Base-by-base conservation (phyloP, 768 basidiomycete genomes). In the Termitomyces sp. region DNA sequence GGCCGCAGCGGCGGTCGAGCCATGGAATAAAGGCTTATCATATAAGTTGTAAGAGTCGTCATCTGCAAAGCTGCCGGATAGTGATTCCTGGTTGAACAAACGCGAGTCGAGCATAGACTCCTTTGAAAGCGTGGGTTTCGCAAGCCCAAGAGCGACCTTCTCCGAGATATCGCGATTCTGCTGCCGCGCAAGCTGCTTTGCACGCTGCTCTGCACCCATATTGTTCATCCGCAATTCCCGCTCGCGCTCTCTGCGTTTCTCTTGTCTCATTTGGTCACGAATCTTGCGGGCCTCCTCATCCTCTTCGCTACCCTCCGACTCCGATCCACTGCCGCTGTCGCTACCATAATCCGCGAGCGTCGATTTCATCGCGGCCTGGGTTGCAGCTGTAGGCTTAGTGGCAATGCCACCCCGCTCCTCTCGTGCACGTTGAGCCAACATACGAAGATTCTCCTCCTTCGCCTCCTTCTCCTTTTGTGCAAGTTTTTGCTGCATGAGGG, bases 151-250 rank as follows among this genome's bases (percentile, higher is more conserved):
- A 4, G 97, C 97, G 52, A 99, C 87, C 79, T 99, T 98, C 74
- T 99, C 97, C 2, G 97, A 99, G 47, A 99, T 98, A 71, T 98
- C 97, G 66, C 97, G 92, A 69, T 98, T 96, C 73, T 97, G 94
- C 63, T 98, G 93, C 54, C 91, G 85, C 21, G 96, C 94, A 58
- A 98, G 77, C 81, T 91, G 86, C 77, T 97, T 98, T 40, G 97
- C 94, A 15, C 97, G 82, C 67, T 94, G 92, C 72, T 98, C 97
- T 30, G 88, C 83, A 26, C 97, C 97, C 97, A 99, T 99, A 67
- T 98, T 97, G 72, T 82, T 94, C 94, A 98, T 96, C 58, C 97
- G 80, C 91, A 99, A 84, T 73, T 99, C 96, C 40, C 95, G 85
- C 75, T 98, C 95, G 30, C 97, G 85, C 68, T 98, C 94, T 59